Evolutionary conservation across 2,329 filamentous ascomycete genomes (phyloP).

Genomic region (Penicillium sp.): DNA sequence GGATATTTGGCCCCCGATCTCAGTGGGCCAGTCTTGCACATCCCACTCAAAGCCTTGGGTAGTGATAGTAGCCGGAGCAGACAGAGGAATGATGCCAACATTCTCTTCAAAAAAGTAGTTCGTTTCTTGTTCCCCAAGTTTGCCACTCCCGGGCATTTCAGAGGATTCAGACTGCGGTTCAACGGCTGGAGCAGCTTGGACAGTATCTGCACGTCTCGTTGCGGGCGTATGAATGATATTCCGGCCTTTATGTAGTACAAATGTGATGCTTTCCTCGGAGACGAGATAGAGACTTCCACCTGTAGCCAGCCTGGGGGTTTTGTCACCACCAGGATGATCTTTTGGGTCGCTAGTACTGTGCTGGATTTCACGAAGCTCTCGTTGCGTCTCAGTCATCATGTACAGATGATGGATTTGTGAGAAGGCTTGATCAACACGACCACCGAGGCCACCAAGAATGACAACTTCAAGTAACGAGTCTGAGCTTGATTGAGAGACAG

Average conservation of each 20-base stretch:
- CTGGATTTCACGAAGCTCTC: constrained; percentile 10
- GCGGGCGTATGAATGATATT: constrained; percentile 68
- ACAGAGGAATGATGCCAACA: constrained; percentile 82
- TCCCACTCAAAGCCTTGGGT: constrained; percentile 89
- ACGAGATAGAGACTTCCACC: constrained; percentile 73
- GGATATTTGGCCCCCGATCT: constrained; percentile 71
- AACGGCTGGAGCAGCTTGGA: background rate
- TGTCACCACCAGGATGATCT: background rate
- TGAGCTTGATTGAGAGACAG: constrained; percentile 6
- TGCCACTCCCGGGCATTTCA: constrained; percentile 8
- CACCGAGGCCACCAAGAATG: constrained; percentile 80
- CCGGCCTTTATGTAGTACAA: constrained; percentile 69
- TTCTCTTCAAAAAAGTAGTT: constrained; percentile 66
- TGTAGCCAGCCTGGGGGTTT: background rate
- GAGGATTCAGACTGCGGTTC: background rate
- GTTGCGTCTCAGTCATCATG: constrained; percentile 44
- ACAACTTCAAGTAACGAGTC: constrained; percentile 62
- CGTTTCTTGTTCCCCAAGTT: constrained; percentile 29
- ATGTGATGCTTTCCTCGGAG: constrained; percentile 77
- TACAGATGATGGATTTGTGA: constrained; percentile 86
- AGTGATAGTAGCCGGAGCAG: constrained; percentile 74
- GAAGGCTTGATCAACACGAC: constrained; percentile 88
- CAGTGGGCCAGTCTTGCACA: constrained; percentile 75
- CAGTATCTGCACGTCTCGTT: constrained; percentile 20
- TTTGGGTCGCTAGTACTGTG: background rate